A percentile compares a stretch with the other conserved stretches of the same genome.
phyloP scores from a whole-genome alignment of 176 grass and related monocot species.

The Triticum timopheevii region DNA sequence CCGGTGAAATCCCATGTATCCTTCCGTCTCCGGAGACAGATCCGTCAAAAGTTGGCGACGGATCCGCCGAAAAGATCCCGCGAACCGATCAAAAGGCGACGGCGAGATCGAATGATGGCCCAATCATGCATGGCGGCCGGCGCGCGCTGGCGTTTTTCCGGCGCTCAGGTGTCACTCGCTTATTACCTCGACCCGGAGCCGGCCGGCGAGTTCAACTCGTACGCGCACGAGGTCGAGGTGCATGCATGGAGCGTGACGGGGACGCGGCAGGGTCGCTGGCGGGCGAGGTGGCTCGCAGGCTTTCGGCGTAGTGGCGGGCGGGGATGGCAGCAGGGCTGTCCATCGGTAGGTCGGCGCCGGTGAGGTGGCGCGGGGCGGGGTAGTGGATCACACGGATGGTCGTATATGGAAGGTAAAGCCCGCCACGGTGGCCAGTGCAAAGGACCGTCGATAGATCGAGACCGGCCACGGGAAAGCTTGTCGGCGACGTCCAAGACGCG shows the following conservation, averaged over 20 bases:
- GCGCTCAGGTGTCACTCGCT: not conserved
- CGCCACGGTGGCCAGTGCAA: not conserved
- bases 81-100: not conserved
- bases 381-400: not conserved
- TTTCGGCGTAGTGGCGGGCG: slow-evolving; percentile 46
- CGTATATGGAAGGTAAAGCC: slow-evolving; percentile 26
- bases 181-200: not conserved
- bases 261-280: slow-evolving; percentile 6
- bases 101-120: not conserved
- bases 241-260: not conserved
- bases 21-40: slow-evolving; percentile 23
- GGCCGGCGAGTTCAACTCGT: not conserved
- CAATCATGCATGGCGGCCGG: slow-evolving; percentile 10
- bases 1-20: slow-evolving; percentile 9
- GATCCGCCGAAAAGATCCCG: slow-evolving; percentile 20
- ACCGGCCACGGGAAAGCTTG: not conserved
- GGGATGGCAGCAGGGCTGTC: not conserved
- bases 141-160: not conserved
- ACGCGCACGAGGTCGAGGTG: not conserved
- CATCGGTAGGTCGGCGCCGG: slow-evolving; percentile 28
- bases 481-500: not conserved
- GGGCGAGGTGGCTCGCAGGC: not conserved
- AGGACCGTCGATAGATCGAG: slow-evolving; percentile 2
- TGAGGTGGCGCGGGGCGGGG: slow-evolving; percentile 28
- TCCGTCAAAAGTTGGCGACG: slow-evolving; percentile 28